A percentile compares a stretch with the other conserved stretches of the same genome.
Conservation (phyloP, 768 basidiomycete genomes). For the Lactarius akahatsu region DNA sequence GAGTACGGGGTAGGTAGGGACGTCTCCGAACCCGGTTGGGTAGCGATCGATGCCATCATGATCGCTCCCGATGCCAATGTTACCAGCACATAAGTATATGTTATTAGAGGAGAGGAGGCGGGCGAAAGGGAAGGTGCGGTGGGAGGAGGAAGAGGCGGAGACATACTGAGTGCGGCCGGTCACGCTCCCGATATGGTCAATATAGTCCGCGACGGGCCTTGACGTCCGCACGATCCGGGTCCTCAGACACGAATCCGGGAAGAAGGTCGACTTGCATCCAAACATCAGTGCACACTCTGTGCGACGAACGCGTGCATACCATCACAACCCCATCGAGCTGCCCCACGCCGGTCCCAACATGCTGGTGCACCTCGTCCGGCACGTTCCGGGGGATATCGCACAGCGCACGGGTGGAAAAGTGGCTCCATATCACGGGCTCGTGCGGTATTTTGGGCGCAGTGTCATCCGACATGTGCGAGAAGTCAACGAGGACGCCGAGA, state of each 20-base stretch:
- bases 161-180: conserved; percentile 72
- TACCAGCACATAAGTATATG: conserved; percentile 32
- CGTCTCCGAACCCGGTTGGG: conserved; percentile 83
- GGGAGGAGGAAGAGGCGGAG: not conserved
- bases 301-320: conserved; percentile 43
- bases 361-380: conserved; percentile 71
- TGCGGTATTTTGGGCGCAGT: conserved; percentile 39
- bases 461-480: conserved; percentile 43
- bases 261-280: conserved; percentile 71
- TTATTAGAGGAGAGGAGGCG: not conserved
- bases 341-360: conserved; percentile 62
- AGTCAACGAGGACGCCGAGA: conserved; percentile 79
- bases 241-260: conserved; percentile 59
- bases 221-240: conserved; percentile 62
- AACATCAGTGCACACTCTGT: not conserved
- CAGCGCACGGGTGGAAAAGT: conserved; percentile 81
- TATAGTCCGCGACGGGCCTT: conserved; percentile 67
- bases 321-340: conserved; percentile 87
- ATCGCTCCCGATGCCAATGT: conserved; percentile 85
- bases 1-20: conserved; percentile 82
- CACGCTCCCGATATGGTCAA: conserved; percentile 77
- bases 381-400: conserved; percentile 77
- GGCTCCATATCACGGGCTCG: conserved; percentile 93
- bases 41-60: conserved; percentile 68
- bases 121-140: not conserved